These are phyloP conservation scores for Massarina eburnea DNA, from an alignment of 2,329 filamentous ascomycete species.

Conservation along the genomic window DNA sequence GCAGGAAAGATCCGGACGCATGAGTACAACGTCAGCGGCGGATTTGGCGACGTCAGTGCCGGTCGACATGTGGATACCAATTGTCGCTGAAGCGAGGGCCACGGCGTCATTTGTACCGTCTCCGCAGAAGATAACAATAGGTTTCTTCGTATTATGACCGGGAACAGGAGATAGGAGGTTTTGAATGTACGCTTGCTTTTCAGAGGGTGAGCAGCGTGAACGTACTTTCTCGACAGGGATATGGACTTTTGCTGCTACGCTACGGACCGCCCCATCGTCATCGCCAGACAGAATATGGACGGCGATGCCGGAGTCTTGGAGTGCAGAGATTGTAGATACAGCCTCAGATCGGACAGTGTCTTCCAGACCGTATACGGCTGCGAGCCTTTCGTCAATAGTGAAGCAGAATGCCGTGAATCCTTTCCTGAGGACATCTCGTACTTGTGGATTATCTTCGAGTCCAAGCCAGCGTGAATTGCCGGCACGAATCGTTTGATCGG, in stretches of 20 bases:
- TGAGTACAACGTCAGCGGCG: slow-evolving; percentile 69
- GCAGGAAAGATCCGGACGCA: slow-evolving; percentile 57
- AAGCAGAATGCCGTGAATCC: slow-evolving; percentile 53
- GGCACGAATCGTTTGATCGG: slow-evolving; percentile 38
- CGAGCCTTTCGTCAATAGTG: slow-evolving; percentile 47
- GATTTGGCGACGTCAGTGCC: slow-evolving; percentile 63
- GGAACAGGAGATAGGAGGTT: slow-evolving; percentile 15
- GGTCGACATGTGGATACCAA: slow-evolving; percentile 69
- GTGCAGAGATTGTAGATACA: slow-evolving; percentile 52
- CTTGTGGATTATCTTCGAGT: slow-evolving; percentile 48
- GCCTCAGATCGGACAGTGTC: slow-evolving; percentile 55
- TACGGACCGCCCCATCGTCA: slow-evolving; percentile 51
- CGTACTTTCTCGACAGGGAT: slow-evolving; percentile 46
- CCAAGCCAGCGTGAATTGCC: slow-evolving; percentile 54
- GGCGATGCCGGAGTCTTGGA: slow-evolving; percentile 50
- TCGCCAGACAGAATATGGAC: slow-evolving; percentile 63
- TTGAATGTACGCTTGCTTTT: slow-evolving; percentile 59
- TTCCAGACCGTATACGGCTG: slow-evolving; percentile 55
- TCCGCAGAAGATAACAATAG: slow-evolving; percentile 66
- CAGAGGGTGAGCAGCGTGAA: slow-evolving; percentile 53
- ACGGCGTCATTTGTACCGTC: slow-evolving; percentile 83
- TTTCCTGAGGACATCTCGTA: slow-evolving; percentile 26
- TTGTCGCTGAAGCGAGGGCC: slow-evolving; percentile 68
- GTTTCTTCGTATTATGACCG: neutral
- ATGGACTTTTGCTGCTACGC: slow-evolving; percentile 42